These are phyloP conservation scores for Starmerella bombi DNA, from an alignment of 805 yeast genomes.

Conservation along the genomic window DNA sequence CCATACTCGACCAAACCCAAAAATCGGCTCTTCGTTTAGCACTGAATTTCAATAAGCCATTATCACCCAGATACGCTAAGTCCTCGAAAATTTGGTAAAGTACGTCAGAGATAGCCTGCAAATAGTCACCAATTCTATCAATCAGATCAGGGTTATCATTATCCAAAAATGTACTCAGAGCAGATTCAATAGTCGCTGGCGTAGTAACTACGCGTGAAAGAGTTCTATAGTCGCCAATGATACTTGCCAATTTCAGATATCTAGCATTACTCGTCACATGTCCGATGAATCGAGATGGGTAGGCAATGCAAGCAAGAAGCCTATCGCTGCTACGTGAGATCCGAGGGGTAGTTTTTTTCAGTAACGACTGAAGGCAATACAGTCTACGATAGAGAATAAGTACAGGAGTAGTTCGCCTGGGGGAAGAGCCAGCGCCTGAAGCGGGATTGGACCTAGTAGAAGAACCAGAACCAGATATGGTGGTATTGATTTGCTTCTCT, in stretches of 20 bases:
- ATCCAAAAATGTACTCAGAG: conserved; percentile 23
- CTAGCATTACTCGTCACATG: conserved; percentile 3
- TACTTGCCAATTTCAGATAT: conserved; percentile 9
- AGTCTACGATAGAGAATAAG: conserved; percentile 14
- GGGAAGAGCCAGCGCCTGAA: neutral
- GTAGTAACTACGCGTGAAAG: conserved; percentile 30
- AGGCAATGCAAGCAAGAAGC: conserved; percentile 23
- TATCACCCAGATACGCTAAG: conserved; percentile 29
- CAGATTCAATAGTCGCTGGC: conserved; percentile 29
- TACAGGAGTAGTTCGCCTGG: too few relatives aligned
- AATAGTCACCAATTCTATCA: conserved; percentile 24
- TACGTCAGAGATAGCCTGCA: conserved; percentile 29
- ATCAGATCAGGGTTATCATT: conserved; percentile 25
- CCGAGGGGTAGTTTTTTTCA: conserved; percentile 11
- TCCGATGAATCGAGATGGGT: conserved; percentile 21
- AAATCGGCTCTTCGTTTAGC: conserved; percentile 23
- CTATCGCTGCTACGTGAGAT: conserved; percentile 17
- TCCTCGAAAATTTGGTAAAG: conserved; percentile 32
- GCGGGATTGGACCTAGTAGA: neutral
- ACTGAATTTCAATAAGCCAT: conserved; percentile 27
- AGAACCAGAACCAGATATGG: too few relatives aligned
- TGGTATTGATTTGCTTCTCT: too few relatives aligned
- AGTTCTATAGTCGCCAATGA: conserved; percentile 25
- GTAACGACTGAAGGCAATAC: conserved; percentile 4
- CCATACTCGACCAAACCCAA: conserved; percentile 28